Evolutionary conservation across 2,329 filamentous ascomycete genomes (phyloP).

Genomic region (Trichoderma citrinoviride): DNA sequence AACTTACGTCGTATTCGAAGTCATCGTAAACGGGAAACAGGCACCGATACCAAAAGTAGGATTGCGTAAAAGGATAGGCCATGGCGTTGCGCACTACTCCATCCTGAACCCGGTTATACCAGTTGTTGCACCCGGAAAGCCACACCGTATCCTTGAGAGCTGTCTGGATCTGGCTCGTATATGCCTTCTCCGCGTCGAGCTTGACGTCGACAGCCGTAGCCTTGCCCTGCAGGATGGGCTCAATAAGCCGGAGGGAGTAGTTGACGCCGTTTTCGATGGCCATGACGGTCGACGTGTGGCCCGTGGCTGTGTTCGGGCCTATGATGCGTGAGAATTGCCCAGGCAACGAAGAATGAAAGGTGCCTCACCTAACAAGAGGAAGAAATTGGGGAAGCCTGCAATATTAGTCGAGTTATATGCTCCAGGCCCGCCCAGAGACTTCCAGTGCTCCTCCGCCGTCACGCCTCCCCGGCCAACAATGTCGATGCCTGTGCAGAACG

Average conservation of each 20-base stretch:
- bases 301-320: constrained; percentile 61
- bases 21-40: constrained; percentile 37
- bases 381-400: constrained; percentile 64
- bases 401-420: constrained; percentile 60
- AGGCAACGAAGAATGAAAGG: neutral
- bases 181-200: constrained; percentile 36
- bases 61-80: constrained; percentile 39
- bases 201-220: constrained; percentile 35
- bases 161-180: constrained; percentile 34
- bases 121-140: constrained; percentile 37
- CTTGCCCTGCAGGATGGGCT: constrained; percentile 41
- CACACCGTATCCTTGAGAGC: constrained; percentile 37
- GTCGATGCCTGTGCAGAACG: constrained; percentile 52
- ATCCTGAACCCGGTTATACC: constrained; percentile 34
- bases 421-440: constrained; percentile 55
- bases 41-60: constrained; percentile 37
- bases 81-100: constrained; percentile 36
- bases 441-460: constrained; percentile 55
- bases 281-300: constrained; percentile 59
- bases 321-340: neutral
- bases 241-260: constrained; percentile 58
- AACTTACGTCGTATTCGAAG: constrained; percentile 35
- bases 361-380: constrained; percentile 52
- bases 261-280: constrained; percentile 61
- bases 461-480: constrained; percentile 51